Conservation (phyloP, 495 filamentous ascomycete species). For the Trichocladium uniseriatum region DNA sequence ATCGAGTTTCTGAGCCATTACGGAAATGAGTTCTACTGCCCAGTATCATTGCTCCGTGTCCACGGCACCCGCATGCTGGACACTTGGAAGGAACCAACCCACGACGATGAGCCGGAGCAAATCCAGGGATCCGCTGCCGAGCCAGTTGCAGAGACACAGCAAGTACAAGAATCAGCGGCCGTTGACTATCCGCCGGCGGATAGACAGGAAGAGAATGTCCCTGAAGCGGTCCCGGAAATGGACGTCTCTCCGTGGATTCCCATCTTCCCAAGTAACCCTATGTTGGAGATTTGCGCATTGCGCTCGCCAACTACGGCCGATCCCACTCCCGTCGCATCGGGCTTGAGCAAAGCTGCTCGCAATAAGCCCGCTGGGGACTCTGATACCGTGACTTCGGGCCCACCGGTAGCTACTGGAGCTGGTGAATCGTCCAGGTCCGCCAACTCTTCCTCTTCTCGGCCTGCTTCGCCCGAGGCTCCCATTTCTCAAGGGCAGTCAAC, state of each 20-base stretch:
- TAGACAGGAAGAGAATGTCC: conserved; percentile 3
- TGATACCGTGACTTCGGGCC: conserved; percentile 4
- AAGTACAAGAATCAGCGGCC: conserved; percentile 9
- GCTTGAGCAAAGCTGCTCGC: background rate
- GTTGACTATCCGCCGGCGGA: background rate
- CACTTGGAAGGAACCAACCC: conserved; percentile 58
- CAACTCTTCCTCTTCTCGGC: background rate
- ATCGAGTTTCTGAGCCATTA: conserved; percentile 91
- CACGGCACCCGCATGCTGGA: conserved; percentile 98
- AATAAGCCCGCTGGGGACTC: background rate
- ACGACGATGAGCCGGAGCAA: conserved; percentile 37
- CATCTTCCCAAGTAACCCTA: conserved; percentile 9
- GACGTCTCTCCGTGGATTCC: conserved; percentile 25
- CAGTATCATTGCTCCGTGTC: conserved; percentile 77
- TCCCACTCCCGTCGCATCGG: conserved; percentile 16
- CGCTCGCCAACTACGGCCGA: conserved; percentile 22
- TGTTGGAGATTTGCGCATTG: conserved; percentile 15
- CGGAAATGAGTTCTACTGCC: conserved; percentile 94
- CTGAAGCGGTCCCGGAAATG: conserved; percentile 6
- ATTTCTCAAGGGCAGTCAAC: conserved; percentile 7
- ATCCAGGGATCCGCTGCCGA: conserved; percentile 23
- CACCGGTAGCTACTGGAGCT: conserved; percentile 1
- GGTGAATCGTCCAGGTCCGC: conserved; percentile 4
- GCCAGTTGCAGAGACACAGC: conserved; percentile 24
- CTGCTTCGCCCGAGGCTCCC: conserved; percentile 4